Evolutionary conservation across 768 basidiomycete species (phyloP).

Genomic region (Macrocybe gigantea): DNA sequence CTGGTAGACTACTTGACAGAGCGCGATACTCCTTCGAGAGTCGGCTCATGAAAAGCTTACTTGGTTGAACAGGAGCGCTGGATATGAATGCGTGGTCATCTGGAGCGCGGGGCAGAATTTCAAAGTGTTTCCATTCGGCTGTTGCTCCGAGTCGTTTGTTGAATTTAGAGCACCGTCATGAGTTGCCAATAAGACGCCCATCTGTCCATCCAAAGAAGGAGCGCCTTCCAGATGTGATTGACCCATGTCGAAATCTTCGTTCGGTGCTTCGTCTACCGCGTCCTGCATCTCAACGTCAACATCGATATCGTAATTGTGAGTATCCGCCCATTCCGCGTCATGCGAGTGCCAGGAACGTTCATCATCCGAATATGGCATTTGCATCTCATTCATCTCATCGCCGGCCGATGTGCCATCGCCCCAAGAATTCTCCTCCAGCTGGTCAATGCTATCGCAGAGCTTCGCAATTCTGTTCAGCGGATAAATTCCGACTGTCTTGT

Average conservation of each 20-base stretch:
- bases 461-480: slow-evolving; percentile 67
- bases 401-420: slow-evolving; percentile 40
- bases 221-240: too few relatives aligned
- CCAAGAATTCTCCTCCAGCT: slow-evolving; percentile 68
- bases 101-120: slow-evolving; percentile 69
- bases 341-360: slow-evolving; percentile 36
- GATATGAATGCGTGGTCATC: slow-evolving; percentile 77
- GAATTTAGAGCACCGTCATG: too few relatives aligned
- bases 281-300: too few relatives aligned
- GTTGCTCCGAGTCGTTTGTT: slow-evolving; percentile 19
- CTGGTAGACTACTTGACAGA: slow-evolving; percentile 74
- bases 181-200: too few relatives aligned
- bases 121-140: slow-evolving; percentile 77
- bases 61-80: slow-evolving; percentile 54
- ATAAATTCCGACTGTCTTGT: slow-evolving; percentile 40
- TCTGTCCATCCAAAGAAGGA: too few relatives aligned
- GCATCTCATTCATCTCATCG: slow-evolving; percentile 18
- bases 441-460: slow-evolving; percentile 78
- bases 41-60: slow-evolving; percentile 71
- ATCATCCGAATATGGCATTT: slow-evolving; percentile 27
- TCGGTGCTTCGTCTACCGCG: too few relatives aligned
- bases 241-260: too few relatives aligned
- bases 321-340: slow-evolving; percentile 32
- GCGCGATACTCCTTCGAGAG: slow-evolving; percentile 80
- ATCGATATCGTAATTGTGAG: too few relatives aligned